phyloP scores from a whole-genome alignment of 345 rosid species.

The Eucalyptus polyanthemos region DNA sequence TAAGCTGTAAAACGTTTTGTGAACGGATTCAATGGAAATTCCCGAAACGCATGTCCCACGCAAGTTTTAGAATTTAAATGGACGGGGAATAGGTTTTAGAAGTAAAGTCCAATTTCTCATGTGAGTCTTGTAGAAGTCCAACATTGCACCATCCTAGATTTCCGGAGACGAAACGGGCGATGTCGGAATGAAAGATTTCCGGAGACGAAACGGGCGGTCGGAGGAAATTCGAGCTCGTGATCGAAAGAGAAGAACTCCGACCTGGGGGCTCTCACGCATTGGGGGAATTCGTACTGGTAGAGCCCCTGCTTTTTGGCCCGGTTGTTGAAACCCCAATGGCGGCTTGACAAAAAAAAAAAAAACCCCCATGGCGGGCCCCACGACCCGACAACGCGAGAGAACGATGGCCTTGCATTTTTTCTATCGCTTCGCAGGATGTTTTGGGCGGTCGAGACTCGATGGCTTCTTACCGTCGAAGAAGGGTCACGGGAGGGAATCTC shows the following conservation, averaged over 20 bases:
- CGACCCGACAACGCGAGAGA: not conserved
- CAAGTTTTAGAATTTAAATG: not conserved
- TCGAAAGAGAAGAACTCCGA: not conserved
- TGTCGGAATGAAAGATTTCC: not conserved
- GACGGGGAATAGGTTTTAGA: not conserved
- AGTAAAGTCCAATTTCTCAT: not conserved
- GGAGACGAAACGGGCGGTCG: not conserved
- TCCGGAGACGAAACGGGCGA: not conserved
- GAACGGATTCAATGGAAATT: not conserved
- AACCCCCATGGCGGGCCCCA: not conserved
- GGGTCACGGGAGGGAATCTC: not conserved
- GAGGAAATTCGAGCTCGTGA: not conserved
- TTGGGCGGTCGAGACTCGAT: not conserved
- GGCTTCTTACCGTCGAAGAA: not conserved
- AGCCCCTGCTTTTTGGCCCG: not conserved
- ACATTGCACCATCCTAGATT: not conserved
- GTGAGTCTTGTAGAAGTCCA: too few relatives aligned
- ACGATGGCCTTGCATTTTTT: not conserved
- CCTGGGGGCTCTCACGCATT: not conserved
- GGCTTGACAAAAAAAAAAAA: not conserved
- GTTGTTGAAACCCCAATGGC: not conserved
- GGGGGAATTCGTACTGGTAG: not conserved
- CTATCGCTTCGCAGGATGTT: not conserved
- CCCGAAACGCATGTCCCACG: not conserved
- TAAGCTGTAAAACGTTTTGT: not conserved